phyloP scores from a whole-genome alignment of 345 rosid species.

The Geranium rotundifolium region DNA sequence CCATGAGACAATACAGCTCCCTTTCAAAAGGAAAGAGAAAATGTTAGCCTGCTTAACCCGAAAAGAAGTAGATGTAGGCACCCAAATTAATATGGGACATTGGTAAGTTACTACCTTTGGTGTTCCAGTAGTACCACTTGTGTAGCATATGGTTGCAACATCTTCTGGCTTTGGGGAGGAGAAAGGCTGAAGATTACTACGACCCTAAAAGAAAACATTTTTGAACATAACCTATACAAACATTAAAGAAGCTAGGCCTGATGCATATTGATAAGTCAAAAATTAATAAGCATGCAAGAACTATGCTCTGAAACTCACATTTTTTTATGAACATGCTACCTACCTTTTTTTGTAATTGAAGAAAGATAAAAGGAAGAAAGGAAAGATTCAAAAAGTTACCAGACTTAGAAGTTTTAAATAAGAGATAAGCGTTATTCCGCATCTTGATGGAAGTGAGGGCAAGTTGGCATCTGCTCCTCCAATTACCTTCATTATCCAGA shows the following conservation, averaged over 20 bases:
- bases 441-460: conserved; percentile 52
- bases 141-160: conserved; percentile 90
- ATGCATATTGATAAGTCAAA: neutral
- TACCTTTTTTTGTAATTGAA: neutral
- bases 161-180: conserved; percentile 70
- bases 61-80: conserved; percentile 4
- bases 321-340: neutral
- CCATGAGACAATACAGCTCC: conserved; percentile 77
- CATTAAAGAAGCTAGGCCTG: neutral
- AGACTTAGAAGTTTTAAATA: conserved; percentile 46
- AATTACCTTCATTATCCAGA: conserved; percentile 46
- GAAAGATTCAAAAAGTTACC: conserved; percentile 23
- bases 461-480: conserved; percentile 64
- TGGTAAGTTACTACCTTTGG: conserved; percentile 50
- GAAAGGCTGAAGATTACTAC: conserved; percentile 52
- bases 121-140: conserved; percentile 96
- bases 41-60: conserved; percentile 3
- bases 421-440: conserved; percentile 47
- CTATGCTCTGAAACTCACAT: neutral
- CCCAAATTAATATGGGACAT: conserved; percentile 6
- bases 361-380: neutral
- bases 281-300: neutral
- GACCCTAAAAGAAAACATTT: conserved; percentile 50
- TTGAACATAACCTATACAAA: neutral
- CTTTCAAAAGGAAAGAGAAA: conserved; percentile 24